A percentile compares a stretch with the other conserved stretches of the same genome.
phyloP scores from a whole-genome alignment of 2,329 filamentous ascomycete genomes.

The Xylariaceae sp. region DNA sequence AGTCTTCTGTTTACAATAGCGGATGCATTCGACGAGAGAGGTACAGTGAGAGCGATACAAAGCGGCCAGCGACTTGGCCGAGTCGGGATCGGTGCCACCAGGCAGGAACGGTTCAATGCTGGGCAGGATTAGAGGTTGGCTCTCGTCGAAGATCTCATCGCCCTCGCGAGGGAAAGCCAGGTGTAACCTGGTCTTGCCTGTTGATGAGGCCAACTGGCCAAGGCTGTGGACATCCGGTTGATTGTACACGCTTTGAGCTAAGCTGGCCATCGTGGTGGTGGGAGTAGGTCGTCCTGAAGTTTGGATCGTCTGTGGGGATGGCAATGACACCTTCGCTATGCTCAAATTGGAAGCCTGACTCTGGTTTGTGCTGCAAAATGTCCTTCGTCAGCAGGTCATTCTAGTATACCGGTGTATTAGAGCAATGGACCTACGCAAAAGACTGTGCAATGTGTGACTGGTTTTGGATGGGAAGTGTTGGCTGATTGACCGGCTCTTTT shows the following conservation, averaged over 20 bases:
- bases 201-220: slow-evolving; percentile 53
- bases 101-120: slow-evolving; percentile 78
- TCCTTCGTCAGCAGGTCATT: too few relatives aligned
- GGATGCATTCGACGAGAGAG: slow-evolving; percentile 88
- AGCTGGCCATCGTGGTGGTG: slow-evolving; percentile 25
- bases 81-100: slow-evolving; percentile 74
- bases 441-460: slow-evolving; percentile 41
- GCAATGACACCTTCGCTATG: slow-evolving; percentile 24
- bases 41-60: slow-evolving; percentile 94
- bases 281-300: slow-evolving; percentile 25
- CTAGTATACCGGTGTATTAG: not conserved
- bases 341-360: slow-evolving; percentile 25
- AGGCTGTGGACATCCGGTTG: slow-evolving; percentile 51
- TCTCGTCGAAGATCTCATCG: slow-evolving; percentile 54
- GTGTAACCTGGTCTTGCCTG: slow-evolving; percentile 51
- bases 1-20: slow-evolving; percentile 93
- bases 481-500: slow-evolving; percentile 39
- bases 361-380: slow-evolving; percentile 30
- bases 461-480: slow-evolving; percentile 47
- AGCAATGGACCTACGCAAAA: slow-evolving; percentile 40
- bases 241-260: slow-evolving; percentile 52
- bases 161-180: slow-evolving; percentile 57
- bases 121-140: slow-evolving; percentile 74
- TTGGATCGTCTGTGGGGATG: slow-evolving; percentile 35
- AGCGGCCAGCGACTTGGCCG: slow-evolving; percentile 77